A percentile compares a stretch with the other conserved stretches of the same genome.
Evolutionary conservation across 169 alveolate genomes (phyloP).

Genomic region (Perkinsus olseni): DNA sequence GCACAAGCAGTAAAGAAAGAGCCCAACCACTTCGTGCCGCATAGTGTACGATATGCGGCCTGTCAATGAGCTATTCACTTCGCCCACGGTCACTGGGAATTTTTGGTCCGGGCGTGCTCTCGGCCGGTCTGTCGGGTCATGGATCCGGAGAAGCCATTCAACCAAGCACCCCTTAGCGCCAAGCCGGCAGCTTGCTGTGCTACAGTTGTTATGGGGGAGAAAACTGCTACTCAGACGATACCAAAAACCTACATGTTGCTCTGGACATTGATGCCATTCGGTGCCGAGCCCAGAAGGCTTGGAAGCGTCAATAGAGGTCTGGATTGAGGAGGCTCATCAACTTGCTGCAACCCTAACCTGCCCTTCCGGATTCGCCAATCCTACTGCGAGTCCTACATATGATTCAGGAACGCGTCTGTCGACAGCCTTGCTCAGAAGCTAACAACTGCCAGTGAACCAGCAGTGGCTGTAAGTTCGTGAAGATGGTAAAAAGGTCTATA

Average conservation of each 20-base stretch:
- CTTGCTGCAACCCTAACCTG: neutral
- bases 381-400: neutral
- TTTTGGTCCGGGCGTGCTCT: neutral
- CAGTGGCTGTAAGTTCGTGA: too few relatives aligned
- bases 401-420: too few relatives aligned
- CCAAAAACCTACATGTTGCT: neutral
- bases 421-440: too few relatives aligned
- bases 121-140: neutral
- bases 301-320: neutral
- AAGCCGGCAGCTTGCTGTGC: neutral
- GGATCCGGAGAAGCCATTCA: neutral
- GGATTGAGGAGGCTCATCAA: neutral
- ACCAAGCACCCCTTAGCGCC: neutral
- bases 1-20: neutral
- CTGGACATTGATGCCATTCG: neutral
- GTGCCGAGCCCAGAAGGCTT: neutral
- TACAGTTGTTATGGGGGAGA: neutral
- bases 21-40: neutral
- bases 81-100: neutral
- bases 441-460: too few relatives aligned
- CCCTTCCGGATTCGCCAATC: neutral
- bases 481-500: too few relatives aligned
- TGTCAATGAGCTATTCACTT: neutral
- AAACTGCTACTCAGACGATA: neutral
- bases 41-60: neutral